These are phyloP conservation scores for Warburgia ugandensis DNA, from an alignment of 164 flowering plant species.

Conservation along the genomic window DNA sequence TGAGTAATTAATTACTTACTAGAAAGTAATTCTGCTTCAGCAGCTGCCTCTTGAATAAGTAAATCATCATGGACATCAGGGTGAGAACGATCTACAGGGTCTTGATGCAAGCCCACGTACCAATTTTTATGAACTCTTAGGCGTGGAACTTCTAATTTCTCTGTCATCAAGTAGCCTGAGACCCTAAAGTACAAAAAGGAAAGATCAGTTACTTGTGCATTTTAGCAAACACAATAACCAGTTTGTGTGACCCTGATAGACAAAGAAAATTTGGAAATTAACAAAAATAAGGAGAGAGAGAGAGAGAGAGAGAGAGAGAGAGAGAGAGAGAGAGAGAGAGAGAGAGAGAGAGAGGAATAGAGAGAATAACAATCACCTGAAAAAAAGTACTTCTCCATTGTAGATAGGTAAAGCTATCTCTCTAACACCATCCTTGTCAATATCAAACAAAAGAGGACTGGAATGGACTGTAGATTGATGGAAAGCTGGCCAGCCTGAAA, in stretches of 20 bases:
- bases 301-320: too few relatives aligned
- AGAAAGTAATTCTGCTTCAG: slow-evolving; percentile 24
- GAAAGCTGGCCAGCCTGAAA: slow-evolving; percentile 95
- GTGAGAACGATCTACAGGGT: slow-evolving; percentile 85
- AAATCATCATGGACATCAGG: slow-evolving; percentile 92
- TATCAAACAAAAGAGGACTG: slow-evolving; percentile 88
- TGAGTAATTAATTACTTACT: slow-evolving; percentile 23
- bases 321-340: too few relatives aligned
- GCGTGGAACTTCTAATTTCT: slow-evolving; percentile 78
- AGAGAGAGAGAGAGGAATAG: too few relatives aligned
- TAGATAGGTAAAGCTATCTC: slow-evolving; percentile 95
- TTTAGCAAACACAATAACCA: too few relatives aligned
- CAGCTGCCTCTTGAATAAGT: slow-evolving; percentile 50
- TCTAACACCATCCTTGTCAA: slow-evolving; percentile 97
- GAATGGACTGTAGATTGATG: slow-evolving; percentile 97
- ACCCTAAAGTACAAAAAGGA: slow-evolving; percentile 40
- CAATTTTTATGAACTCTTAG: slow-evolving; percentile 80
- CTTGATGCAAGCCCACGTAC: slow-evolving; percentile 74
- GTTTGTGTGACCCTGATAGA: too few relatives aligned
- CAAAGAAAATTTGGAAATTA: too few relatives aligned
- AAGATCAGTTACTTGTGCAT: not conserved
- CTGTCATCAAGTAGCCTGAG: slow-evolving; percentile 92
- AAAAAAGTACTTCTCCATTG: slow-evolving; percentile 95
- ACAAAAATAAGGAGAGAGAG: too few relatives aligned
- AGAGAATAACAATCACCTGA: slow-evolving; percentile 63